Evolutionary conservation across 1,139 yeast species (phyloP).

Genomic region (Candida gigantensis): DNA sequence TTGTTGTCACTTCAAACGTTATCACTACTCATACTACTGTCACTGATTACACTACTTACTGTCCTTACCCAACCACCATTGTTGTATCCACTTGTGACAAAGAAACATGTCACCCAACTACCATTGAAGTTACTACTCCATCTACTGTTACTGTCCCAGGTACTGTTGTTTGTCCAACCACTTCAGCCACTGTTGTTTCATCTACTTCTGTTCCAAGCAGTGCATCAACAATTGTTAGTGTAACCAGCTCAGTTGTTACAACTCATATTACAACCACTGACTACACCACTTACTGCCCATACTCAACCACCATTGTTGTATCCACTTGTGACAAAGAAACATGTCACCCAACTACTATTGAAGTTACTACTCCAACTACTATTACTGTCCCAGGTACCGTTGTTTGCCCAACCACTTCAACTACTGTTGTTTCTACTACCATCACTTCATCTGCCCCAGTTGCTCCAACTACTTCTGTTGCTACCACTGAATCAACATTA

Average conservation of each 20-base stretch:
- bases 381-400: constrained; percentile 7
- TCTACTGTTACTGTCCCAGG: constrained; percentile 6
- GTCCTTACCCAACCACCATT: constrained; percentile 11
- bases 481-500: constrained; percentile 3
- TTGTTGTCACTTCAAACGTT: constrained; percentile 8
- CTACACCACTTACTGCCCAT: constrained; percentile 16
- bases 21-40: constrained; percentile 6
- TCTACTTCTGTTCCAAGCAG: constrained; percentile 1
- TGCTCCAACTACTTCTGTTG: constrained; percentile 16
- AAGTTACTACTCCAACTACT: constrained; percentile 5
- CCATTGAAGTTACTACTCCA: constrained; percentile 6
- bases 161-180: constrained; percentile 26
- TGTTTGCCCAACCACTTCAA: constrained; percentile 36
- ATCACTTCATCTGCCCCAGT: constrained; percentile 14
- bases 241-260: constrained; percentile 1
- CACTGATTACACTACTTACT: constrained; percentile 15
- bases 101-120: constrained; percentile 6
- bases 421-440: no score
- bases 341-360: constrained; percentile 7
- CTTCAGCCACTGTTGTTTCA: constrained; percentile 34
- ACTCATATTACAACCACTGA: constrained; percentile 9
- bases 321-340: constrained; percentile 4
- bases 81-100: constrained; percentile 5
- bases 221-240: background rate
- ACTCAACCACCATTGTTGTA: constrained; percentile 6